A percentile compares a stretch with the other conserved stretches of the same genome.
phyloP scores from a whole-genome alignment of 306 rosid species.

The Neltuma alba region DNA sequence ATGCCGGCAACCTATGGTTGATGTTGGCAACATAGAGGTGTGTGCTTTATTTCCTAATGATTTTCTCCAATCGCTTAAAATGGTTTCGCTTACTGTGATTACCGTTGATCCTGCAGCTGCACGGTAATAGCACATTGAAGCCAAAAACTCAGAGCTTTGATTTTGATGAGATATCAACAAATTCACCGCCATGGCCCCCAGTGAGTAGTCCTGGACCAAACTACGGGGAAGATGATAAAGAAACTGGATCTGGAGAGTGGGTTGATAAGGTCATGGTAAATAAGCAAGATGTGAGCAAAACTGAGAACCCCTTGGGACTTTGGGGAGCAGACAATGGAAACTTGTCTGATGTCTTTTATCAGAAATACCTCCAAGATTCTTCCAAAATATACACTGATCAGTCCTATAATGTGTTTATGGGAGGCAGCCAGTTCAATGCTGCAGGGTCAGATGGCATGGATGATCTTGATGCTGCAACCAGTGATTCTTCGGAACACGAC shows the following conservation, averaged over 20 bases:
- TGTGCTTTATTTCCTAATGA: conserved; percentile 32
- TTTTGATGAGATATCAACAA: conserved; percentile 75
- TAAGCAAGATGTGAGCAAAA: conserved; percentile 68
- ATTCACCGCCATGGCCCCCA: conserved; percentile 95
- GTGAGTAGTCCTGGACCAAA: conserved; percentile 64
- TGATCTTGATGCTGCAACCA: conserved; percentile 89
- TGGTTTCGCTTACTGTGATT: conserved; percentile 15
- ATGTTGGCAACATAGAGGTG: conserved; percentile 70
- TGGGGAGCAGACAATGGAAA: conserved; percentile 78
- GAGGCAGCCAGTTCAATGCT: conserved; percentile 57
- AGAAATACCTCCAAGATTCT: conserved; percentile 84
- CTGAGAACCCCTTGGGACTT: conserved; percentile 60
- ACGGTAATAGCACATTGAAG: conserved; percentile 50
- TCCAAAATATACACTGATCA: conserved; percentile 66
- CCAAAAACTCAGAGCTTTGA: conserved; percentile 74
- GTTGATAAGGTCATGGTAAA: conserved; percentile 98
- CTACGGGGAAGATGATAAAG: conserved; percentile 74
- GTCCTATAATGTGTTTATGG: conserved; percentile 65
- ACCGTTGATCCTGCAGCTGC: conserved; percentile 57
- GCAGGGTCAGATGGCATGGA: conserved; percentile 74
- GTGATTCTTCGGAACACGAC: conserved; percentile 93
- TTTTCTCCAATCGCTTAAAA: conserved; percentile 5
- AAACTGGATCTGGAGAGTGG: conserved; percentile 77
- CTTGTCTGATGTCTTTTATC: conserved; percentile 70
- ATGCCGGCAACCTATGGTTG: conserved; percentile 59